These are phyloP conservation scores for Dactylellina drechsleri DNA, from an alignment of 2,329 filamentous ascomycete species.

Conservation along the genomic window DNA sequence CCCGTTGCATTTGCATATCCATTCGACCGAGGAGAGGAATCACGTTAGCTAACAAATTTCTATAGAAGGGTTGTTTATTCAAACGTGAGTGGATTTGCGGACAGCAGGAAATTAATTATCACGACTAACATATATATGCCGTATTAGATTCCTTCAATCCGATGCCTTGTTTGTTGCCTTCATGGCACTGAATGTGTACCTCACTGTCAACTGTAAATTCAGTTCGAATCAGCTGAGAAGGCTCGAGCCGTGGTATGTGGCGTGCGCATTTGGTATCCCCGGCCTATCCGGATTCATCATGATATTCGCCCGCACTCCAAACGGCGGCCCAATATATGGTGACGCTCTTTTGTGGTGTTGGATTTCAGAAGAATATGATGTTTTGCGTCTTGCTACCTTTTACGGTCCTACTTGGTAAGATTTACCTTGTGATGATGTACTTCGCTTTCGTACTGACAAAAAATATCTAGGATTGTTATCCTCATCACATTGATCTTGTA, in stretches of 20 bases:
- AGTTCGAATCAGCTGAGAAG: constrained; percentile 71
- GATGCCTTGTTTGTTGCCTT: constrained; percentile 80
- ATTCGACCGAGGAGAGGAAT: constrained; percentile 28
- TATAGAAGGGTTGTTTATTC: constrained; percentile 80
- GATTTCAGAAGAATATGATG: constrained; percentile 74
- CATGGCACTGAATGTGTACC: constrained; percentile 85
- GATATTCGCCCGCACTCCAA: constrained; percentile 69
- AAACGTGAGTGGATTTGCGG: constrained; percentile 71
- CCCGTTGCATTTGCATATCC: constrained; percentile 13
- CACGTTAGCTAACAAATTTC: constrained; percentile 50
- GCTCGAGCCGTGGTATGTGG: constrained; percentile 77
- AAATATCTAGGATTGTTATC: constrained; percentile 69
- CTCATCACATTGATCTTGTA: constrained; percentile 73
- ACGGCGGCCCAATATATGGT: constrained; percentile 73
- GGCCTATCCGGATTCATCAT: constrained; percentile 75
- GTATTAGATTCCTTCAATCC: constrained; percentile 76
- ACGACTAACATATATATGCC: constrained; percentile 37
- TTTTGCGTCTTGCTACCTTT: constrained; percentile 77
- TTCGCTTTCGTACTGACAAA: too few relatives aligned
- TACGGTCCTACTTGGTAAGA: constrained; percentile 76
- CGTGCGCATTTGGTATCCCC: constrained; percentile 77
- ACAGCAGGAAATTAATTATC: constrained; percentile 2
- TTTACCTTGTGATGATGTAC: constrained; percentile 53
- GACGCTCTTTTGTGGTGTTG: constrained; percentile 84
- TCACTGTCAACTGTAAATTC: constrained; percentile 81